A percentile compares a stretch with the other conserved stretches of the same genome.
phyloP scores from a whole-genome alignment of 2,329 filamentous ascomycete genomes.

The Emmonsiellopsis sp. region DNA sequence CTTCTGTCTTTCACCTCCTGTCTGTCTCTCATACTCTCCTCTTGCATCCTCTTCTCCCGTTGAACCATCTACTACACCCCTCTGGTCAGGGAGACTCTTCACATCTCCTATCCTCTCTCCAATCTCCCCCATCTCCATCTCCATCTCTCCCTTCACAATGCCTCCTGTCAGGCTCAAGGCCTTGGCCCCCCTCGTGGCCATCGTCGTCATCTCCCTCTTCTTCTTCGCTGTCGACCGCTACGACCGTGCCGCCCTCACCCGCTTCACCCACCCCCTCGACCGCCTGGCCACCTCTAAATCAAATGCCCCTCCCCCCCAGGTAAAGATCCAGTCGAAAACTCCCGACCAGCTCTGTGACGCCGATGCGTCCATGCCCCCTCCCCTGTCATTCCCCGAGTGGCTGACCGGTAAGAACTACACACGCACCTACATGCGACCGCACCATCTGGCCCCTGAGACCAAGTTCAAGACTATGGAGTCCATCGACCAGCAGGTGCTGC shows the following conservation, averaged over 20 bases:
- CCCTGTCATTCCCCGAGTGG: slow-evolving; percentile 33
- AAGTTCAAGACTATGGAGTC: slow-evolving; percentile 32
- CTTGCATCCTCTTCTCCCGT: neutral
- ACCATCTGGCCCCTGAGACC: slow-evolving; percentile 25
- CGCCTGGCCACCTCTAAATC: slow-evolving; percentile 12
- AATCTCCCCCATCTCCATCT: slow-evolving; percentile 3
- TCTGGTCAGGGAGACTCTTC: neutral
- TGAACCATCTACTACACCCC: neutral
- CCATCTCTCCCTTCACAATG: slow-evolving; percentile 2
- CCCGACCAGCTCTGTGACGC: slow-evolving; percentile 23
- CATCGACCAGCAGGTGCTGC: slow-evolving; percentile 29
- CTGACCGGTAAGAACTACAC: slow-evolving; percentile 37
- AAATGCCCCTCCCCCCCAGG: slow-evolving; percentile 12
- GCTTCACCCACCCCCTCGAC: slow-evolving; percentile 29
- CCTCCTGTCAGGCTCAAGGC: slow-evolving; percentile 29
- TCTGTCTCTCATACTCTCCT: too few species aligned
- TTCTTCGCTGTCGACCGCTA: slow-evolving; percentile 34
- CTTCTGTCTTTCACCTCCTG: neutral
- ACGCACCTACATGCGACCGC: slow-evolving; percentile 33
- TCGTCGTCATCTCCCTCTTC: slow-evolving; percentile 31
- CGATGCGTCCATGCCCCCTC: slow-evolving; percentile 25
- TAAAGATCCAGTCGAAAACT: slow-evolving; percentile 16
- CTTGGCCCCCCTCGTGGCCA: slow-evolving; percentile 28
- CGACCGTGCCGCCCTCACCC: slow-evolving; percentile 27
- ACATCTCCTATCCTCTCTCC: too few species aligned